A percentile compares a stretch with the other conserved stretches of the same genome.
Conservation (phyloP, 345 rosid genomes). For the Eutrema japonicum region DNA sequence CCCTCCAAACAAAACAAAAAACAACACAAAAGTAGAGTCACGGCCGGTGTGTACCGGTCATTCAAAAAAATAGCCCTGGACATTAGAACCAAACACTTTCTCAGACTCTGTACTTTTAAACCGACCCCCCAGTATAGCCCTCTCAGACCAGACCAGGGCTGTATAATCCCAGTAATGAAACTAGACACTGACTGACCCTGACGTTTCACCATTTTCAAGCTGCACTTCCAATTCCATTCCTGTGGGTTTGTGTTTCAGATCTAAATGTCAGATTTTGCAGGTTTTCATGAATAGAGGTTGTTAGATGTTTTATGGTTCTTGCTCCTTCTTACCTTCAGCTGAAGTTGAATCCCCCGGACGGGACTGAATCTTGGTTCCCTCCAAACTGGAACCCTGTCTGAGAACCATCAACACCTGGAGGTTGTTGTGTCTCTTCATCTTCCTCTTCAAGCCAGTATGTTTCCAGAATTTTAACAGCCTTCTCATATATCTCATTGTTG, state of each 20-base stretch:
- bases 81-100: conserved; percentile 13
- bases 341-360: conserved; percentile 82
- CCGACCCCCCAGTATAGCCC: conserved; percentile 25
- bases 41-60: conserved; percentile 6
- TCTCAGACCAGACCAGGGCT: conserved; percentile 5
- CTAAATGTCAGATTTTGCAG: conserved; percentile 14
- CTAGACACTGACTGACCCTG: conserved; percentile 37
- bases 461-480: conserved; percentile 84
- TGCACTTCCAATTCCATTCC: conserved; percentile 25
- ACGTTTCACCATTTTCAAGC: conserved; percentile 22
- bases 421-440: conserved; percentile 70
- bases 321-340: conserved; percentile 49
- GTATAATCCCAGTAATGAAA: conserved; percentile 4
- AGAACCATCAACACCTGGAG: conserved; percentile 60
- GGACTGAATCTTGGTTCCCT: conserved; percentile 58
- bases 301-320: conserved; percentile 3
- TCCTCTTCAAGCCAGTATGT: conserved; percentile 89
- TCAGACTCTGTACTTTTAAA: conserved; percentile 29
- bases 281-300: conserved; percentile 7
- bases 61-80: conserved; percentile 26
- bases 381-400: conserved; percentile 71
- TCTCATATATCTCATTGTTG: conserved; percentile 83
- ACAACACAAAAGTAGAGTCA: conserved; percentile 23
- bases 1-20: conserved; percentile 21
- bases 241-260: conserved; percentile 30